Conservation (phyloP, 495 filamentous ascomycete species). For the Penicillium samsonianum region DNA sequence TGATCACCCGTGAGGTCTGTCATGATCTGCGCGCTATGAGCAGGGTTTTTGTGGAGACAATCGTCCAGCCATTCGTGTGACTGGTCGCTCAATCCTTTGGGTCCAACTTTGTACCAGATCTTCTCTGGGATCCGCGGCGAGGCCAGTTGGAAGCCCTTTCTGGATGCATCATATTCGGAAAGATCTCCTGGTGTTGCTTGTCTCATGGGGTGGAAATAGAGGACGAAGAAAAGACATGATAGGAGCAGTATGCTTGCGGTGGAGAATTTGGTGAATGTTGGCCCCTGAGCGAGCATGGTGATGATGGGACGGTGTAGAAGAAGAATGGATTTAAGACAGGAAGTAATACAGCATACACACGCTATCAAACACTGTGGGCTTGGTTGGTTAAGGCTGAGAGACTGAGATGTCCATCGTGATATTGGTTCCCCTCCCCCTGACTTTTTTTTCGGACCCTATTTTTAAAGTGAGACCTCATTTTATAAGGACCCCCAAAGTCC, state of each 20-base stretch:
- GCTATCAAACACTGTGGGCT: background rate
- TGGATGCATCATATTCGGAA: background rate
- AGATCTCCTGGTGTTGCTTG: background rate
- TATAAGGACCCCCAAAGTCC: background rate
- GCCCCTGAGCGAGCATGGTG: constrained; percentile 1
- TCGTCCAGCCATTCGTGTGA: constrained; percentile 1
- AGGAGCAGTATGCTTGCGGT: background rate
- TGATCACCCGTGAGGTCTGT: constrained; percentile 8
- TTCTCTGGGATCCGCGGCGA: constrained; percentile 5
- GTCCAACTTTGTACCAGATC: constrained; percentile 9
- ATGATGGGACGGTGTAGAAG: background rate
- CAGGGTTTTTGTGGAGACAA: constrained; percentile 7
- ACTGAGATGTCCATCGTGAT: background rate
- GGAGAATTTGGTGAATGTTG: constrained; percentile 5
- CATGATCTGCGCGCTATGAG: constrained; percentile 1
- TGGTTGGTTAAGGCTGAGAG: background rate
- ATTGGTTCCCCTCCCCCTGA: background rate
- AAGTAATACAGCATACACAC: background rate
- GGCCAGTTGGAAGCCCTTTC: background rate
- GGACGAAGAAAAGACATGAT: constrained; percentile 5
- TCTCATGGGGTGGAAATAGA: background rate
- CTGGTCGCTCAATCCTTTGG: constrained; percentile 1
- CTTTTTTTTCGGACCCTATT: background rate
- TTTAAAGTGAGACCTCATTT: constrained; percentile 3
- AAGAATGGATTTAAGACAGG: background rate